A percentile compares a stretch with the other conserved stretches of the same genome.
These are phyloP conservation scores for Solanum peruvianum DNA, from an alignment of 257 asterid genomes.

Conservation along the genomic window DNA sequence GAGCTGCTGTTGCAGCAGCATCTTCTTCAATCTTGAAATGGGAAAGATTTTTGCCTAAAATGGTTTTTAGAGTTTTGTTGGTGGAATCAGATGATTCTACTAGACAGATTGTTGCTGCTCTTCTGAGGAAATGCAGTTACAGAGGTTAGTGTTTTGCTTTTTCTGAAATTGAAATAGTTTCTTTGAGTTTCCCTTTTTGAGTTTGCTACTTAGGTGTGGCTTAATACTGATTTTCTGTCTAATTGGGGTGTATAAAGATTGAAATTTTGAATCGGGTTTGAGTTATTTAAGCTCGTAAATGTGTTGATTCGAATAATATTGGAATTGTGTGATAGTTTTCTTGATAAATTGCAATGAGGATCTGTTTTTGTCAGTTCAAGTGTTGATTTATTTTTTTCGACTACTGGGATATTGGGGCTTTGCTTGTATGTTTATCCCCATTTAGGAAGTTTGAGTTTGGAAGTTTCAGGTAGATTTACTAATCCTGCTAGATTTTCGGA, in stretches of 20 bases:
- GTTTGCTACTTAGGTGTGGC: background rate
- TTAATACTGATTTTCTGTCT: background rate
- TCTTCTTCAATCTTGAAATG: constrained; percentile 33
- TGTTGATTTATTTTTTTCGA: background rate
- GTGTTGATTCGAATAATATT: background rate
- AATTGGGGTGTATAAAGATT: background rate
- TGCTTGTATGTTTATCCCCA: background rate
- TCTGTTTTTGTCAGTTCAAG: background rate
- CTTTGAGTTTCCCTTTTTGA: background rate
- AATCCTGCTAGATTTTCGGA: background rate
- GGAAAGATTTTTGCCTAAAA: constrained; percentile 80
- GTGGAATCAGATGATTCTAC: constrained; percentile 97
- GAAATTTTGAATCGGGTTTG: background rate
- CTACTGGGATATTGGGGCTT: background rate
- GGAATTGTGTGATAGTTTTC: background rate
- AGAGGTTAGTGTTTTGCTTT: constrained; percentile 41
- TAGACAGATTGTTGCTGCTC: constrained; percentile 85
- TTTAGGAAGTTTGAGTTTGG: background rate
- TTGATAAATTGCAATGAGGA: background rate
- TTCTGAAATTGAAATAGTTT: background rate
- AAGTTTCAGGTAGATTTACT: background rate
- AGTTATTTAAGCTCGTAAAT: background rate
- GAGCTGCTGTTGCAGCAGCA: constrained; percentile 3
- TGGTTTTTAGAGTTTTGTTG: constrained; percentile 66
- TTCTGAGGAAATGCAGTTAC: constrained; percentile 91